Evolutionary conservation across 1,284 basidiomycete genomes (phyloP).

Genomic region (Sporisorium exsertum): DNA sequence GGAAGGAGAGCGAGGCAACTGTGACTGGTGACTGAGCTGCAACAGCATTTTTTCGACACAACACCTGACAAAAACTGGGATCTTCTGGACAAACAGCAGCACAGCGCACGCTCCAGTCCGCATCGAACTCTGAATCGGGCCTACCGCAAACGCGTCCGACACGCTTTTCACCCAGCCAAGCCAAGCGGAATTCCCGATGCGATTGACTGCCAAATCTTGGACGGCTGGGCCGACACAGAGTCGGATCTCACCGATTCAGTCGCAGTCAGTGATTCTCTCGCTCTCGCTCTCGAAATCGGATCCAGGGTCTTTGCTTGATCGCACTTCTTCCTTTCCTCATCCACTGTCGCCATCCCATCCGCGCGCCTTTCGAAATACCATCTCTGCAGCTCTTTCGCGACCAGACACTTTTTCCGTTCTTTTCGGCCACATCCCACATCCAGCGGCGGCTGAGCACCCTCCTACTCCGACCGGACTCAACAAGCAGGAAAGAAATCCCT

Average conservation of each 20-base stretch:
- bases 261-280: neutral
- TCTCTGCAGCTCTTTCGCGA: neutral
- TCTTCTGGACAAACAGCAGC: neutral
- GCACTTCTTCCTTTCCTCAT: neutral
- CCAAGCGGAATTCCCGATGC: conserved; percentile 7
- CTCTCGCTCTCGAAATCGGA: neutral
- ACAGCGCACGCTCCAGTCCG: conserved; percentile 6
- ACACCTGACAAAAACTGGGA: neutral
- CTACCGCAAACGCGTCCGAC: conserved; percentile 3
- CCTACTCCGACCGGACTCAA: too few relatives aligned
- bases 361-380: too few relatives aligned
- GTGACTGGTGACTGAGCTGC: neutral
- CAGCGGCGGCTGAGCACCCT: neutral
- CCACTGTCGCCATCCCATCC: neutral
- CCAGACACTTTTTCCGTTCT: neutral
- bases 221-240: neutral
- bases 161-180: neutral
- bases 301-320: neutral
- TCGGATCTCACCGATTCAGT: conserved; percentile 1
- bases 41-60: neutral
- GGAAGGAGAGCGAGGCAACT: neutral
- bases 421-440: neutral
- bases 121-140: neutral
- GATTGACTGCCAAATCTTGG: neutral
- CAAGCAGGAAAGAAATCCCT: neutral